Evolutionary conservation across 2,329 filamentous ascomycete genomes (phyloP).

Genomic region (Chaetothyriales sp.): DNA sequence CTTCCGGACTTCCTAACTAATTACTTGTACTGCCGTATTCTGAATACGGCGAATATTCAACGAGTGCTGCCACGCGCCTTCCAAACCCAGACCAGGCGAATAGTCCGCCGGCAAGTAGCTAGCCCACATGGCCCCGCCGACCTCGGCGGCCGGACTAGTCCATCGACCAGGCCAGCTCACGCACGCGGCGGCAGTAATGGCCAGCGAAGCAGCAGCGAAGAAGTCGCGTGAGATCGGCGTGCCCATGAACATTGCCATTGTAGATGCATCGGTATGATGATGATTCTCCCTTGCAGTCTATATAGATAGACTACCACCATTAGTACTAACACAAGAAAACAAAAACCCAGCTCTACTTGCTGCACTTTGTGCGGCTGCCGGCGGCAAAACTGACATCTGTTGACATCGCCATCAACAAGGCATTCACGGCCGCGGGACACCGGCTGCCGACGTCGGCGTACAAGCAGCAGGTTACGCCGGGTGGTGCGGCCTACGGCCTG

Average conservation of each 20-base stretch:
- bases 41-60: too few relatives aligned
- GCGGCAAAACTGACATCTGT: constrained; percentile 41
- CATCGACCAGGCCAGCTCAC: constrained; percentile 15
- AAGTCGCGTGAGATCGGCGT: constrained; percentile 16
- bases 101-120: too few relatives aligned
- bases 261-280: constrained; percentile 13
- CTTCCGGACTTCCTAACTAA: too few relatives aligned
- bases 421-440: constrained; percentile 45
- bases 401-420: constrained; percentile 39
- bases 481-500: constrained; percentile 36
- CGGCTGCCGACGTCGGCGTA: constrained; percentile 38
- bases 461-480: constrained; percentile 41
- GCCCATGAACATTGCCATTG: constrained; percentile 20
- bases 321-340: background rate
- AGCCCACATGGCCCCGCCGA: background rate
- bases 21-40: too few relatives aligned
- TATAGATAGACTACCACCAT: background rate
- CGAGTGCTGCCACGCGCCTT: too few relatives aligned
- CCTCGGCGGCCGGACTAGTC: constrained; percentile 7
- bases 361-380: constrained; percentile 35
- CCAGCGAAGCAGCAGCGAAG: constrained; percentile 12
- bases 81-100: too few relatives aligned
- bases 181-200: constrained; percentile 17
- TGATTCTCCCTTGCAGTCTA: background rate
- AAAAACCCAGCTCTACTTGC: constrained; percentile 25